phyloP scores from a whole-genome alignment of 2,329 filamentous ascomycete genomes.

The Neoarthrinium moseri region DNA sequence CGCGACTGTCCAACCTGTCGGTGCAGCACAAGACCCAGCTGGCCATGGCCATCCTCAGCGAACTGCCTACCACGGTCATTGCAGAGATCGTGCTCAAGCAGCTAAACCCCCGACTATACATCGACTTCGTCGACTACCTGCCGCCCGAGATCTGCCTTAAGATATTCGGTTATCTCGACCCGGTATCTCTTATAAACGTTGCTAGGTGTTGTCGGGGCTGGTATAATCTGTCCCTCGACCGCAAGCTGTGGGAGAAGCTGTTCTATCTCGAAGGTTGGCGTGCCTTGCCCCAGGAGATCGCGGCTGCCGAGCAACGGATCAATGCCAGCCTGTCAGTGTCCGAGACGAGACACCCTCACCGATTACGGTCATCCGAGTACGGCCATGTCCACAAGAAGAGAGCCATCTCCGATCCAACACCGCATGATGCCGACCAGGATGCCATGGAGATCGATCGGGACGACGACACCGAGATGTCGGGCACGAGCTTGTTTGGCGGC shows the following conservation, averaged over 20 bases:
- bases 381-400: slow-evolving; percentile 55
- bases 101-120: slow-evolving; percentile 80
- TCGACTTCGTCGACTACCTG: slow-evolving; percentile 84
- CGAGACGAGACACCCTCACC: slow-evolving; percentile 39
- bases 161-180: slow-evolving; percentile 83
- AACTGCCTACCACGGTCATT: slow-evolving; percentile 77
- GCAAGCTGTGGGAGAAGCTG: slow-evolving; percentile 80
- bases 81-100: slow-evolving; percentile 73
- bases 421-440: slow-evolving; percentile 44
- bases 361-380: slow-evolving; percentile 41
- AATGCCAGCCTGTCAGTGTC: slow-evolving; percentile 42
- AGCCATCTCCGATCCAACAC: slow-evolving; percentile 41
- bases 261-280: slow-evolving; percentile 88
- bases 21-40: slow-evolving; percentile 58
- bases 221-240: slow-evolving; percentile 78
- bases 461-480: slow-evolving; percentile 21
- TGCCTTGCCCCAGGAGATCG: slow-evolving; percentile 64
- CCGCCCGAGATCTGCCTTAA: slow-evolving; percentile 90
- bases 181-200: slow-evolving; percentile 74
- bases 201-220: slow-evolving; percentile 78
- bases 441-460: slow-evolving; percentile 35
- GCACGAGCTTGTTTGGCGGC: slow-evolving; percentile 24
- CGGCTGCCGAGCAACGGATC: slow-evolving; percentile 61
- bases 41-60: slow-evolving; percentile 73
- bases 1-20: slow-evolving; percentile 49